These are phyloP conservation scores for Fusarium equiseti DNA, from an alignment of 2,329 filamentous ascomycete species.

Conservation along the genomic window DNA sequence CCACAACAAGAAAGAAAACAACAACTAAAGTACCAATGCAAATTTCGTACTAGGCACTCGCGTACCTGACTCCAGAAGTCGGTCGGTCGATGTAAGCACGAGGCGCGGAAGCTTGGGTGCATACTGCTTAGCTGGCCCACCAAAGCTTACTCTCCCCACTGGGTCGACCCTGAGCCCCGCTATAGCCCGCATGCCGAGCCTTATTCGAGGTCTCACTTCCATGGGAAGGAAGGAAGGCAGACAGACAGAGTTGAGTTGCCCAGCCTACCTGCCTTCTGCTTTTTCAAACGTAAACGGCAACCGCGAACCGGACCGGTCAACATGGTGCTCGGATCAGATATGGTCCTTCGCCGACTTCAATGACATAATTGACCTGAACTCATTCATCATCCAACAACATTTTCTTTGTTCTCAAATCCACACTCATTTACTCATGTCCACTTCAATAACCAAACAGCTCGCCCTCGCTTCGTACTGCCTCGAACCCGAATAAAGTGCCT, in stretches of 20 bases:
- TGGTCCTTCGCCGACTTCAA: slow-evolving; percentile 15
- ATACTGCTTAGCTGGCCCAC: slow-evolving; percentile 4
- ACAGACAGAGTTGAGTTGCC: neutral
- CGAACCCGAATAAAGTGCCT: neutral
- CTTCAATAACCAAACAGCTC: slow-evolving; percentile 10
- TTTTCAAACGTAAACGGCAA: neutral
- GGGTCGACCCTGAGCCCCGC: slow-evolving; percentile 20
- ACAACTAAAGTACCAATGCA: neutral
- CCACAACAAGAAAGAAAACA: neutral
- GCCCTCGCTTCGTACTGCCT: slow-evolving; percentile 18
- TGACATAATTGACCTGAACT: neutral
- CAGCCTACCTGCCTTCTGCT: neutral
- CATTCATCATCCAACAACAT: neutral
- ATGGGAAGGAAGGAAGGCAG: neutral
- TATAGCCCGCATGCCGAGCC: slow-evolving; percentile 14
- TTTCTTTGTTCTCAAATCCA: slow-evolving; percentile 31
- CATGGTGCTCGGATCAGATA: slow-evolving; percentile 32
- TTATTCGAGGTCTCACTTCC: slow-evolving; percentile 4
- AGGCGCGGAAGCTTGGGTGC: slow-evolving; percentile 4
- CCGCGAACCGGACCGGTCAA: slow-evolving; percentile 7
- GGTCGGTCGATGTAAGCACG: slow-evolving; percentile 11
- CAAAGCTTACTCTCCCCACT: slow-evolving; percentile 33
- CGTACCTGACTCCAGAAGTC: slow-evolving; percentile 28
- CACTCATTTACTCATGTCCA: slow-evolving; percentile 1
- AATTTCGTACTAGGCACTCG: slow-evolving; percentile 6